A percentile compares a stretch with the other conserved stretches of the same genome.
phyloP scores from a whole-genome alignment of 2,329 filamentous ascomycete species.

The Colletotrichum lindemuthianum region DNA sequence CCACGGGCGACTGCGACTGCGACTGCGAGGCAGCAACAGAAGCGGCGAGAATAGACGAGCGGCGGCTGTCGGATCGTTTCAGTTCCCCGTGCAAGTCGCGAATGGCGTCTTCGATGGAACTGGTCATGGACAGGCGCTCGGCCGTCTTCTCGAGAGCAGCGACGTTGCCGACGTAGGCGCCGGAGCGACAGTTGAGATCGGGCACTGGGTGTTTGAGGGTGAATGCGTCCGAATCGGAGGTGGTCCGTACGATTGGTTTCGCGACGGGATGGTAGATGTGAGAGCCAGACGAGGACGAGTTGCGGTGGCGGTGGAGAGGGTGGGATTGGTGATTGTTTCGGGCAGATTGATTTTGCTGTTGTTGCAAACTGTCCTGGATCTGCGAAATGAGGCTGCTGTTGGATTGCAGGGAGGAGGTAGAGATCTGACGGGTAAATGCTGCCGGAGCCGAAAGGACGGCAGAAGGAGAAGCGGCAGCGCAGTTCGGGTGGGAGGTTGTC shows the following conservation, averaged over 20 bases:
- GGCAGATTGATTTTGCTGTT: constrained; percentile 26
- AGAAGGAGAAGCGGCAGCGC: constrained; percentile 7
- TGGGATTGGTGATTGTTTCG: constrained; percentile 9
- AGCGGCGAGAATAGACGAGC: constrained; percentile 69
- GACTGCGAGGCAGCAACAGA: constrained; percentile 46
- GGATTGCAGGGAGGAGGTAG: constrained; percentile 27
- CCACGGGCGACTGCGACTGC: constrained; percentile 37
- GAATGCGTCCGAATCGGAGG: constrained; percentile 54
- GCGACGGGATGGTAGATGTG: constrained; percentile 35
- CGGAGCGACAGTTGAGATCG: constrained; percentile 69
- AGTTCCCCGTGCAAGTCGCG: constrained; percentile 76
- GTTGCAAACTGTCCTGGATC: constrained; percentile 36
- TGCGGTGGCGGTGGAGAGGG: constrained; percentile 22
- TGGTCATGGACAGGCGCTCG: constrained; percentile 77
- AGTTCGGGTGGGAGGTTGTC: no score
- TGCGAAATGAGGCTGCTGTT: constrained; percentile 37
- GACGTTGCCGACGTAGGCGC: constrained; percentile 73
- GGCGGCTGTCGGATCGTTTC: constrained; percentile 74
- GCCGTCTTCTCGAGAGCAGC: constrained; percentile 80
- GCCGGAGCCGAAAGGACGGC: constrained; percentile 27
- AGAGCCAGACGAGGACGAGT: constrained; percentile 28
- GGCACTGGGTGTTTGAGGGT: constrained; percentile 68
- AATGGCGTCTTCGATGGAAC: constrained; percentile 82
- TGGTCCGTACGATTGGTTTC: constrained; percentile 59
- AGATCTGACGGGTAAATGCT: constrained; percentile 26